Percentiles rank a stretch among this genome's conserved stretches.
Conservation (phyloP, 2,329 filamentous ascomycete genomes). For the Colletotrichum sp. region DNA sequence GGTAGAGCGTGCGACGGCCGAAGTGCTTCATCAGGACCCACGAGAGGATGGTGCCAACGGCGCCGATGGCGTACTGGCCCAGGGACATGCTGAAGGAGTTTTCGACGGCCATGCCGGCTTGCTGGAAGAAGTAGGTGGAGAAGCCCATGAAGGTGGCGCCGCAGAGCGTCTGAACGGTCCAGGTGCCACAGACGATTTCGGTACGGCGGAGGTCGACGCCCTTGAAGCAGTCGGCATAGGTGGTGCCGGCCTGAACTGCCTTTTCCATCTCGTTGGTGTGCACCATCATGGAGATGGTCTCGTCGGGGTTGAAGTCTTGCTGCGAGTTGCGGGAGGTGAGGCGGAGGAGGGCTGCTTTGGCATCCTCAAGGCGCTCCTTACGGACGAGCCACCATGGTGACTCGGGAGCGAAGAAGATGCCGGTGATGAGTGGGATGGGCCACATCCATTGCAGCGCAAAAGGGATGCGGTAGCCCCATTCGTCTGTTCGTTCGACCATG, state of each 20-base stretch:
- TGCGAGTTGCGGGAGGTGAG: conserved; percentile 38
- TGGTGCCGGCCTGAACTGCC: conserved; percentile 40
- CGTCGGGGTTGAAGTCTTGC: conserved; percentile 40
- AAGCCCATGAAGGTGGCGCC: conserved; percentile 41
- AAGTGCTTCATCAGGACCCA: conserved; percentile 50
- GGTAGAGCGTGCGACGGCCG: conserved; percentile 51
- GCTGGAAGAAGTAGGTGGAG: conserved; percentile 46
- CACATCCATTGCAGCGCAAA: conserved; percentile 57
- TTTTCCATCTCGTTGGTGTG: conserved; percentile 56
- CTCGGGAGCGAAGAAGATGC: conserved; percentile 50
- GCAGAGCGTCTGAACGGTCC: conserved; percentile 45
- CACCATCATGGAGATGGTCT: conserved; percentile 55
- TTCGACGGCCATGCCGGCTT: conserved; percentile 43
- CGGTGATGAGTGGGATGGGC: conserved; percentile 48
- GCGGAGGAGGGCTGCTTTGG: conserved; percentile 40
- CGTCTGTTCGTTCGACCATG: conserved; percentile 38
- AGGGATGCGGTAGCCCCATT: conserved; percentile 54
- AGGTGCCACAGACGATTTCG: conserved; percentile 46
- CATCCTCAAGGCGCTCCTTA: conserved; percentile 41
- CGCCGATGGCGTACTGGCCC: conserved; percentile 47
- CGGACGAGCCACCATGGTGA: conserved; percentile 57
- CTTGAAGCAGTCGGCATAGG: conserved; percentile 53
- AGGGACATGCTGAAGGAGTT: conserved; percentile 45
- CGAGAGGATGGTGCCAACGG: conserved; percentile 48
- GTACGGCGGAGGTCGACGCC: conserved; percentile 50